Evolutionary conservation across 441 rosid genomes (phyloP), one percentile per base, ranked within the genome.

Genomic region (Erysimum cheiri): DNA sequence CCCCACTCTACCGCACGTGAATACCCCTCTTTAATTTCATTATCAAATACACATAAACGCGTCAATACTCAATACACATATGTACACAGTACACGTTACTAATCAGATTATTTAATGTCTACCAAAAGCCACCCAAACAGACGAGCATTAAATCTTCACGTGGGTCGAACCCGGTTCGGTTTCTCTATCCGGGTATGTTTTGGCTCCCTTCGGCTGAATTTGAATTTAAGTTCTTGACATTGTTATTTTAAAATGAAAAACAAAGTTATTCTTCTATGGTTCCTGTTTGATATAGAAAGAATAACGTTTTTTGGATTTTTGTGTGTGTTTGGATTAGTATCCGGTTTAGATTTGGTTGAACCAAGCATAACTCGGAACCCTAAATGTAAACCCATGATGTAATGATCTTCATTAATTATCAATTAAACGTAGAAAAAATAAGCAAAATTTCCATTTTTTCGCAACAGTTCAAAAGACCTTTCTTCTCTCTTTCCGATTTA

Each of bases 41-140:
- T 53, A 35, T 22, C 9, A 67, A 32, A 6, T 33, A 57, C 47
- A 47, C 14, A 32, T 54, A 40, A 44, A 19, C 68, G 49, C 67
- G 67, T 70, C 22, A 39, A 28, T 28, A 37, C 55, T 31, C 19
- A 11, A n/a, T n/a, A n/a, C n/a, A n/a, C n/a, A n/a, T n/a, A n/a
- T n/a, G n/a, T n/a, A n/a, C n/a, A n/a, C n/a, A n/a, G 0, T 22
- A 59, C 73, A 59, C 74, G 77, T 65, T 59, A 73, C 56, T 49
- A 49, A 47, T 31, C 28, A 1, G 8, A 31, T 32, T 15, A 58
- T 13, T 57, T 28, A 29, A 44, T 72, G 66, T 48, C 46, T 5
- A 19, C 13, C 35, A 47, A 46, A 56, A 64, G 57, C 50, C 28
- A 71, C 75, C 33, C 14, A 8, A 40, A 50, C 70, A 36, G 15